These are phyloP conservation scores for Lecanoromycetidae sp. DNA, from an alignment of 2,329 filamentous ascomycete genomes.

Conservation along the genomic window DNA sequence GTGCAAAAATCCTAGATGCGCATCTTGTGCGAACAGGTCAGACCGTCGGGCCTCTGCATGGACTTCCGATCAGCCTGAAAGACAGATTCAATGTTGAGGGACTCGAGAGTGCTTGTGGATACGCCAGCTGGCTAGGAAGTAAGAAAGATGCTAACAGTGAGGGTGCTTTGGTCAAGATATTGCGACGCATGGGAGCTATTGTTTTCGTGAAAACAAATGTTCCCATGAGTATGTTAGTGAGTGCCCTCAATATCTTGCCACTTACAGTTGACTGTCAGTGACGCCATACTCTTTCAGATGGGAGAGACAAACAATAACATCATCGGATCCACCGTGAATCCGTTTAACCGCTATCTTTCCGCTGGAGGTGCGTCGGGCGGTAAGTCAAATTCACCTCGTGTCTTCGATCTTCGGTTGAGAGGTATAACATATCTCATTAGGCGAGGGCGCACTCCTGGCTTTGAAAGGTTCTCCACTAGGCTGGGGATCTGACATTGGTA, in stretches of 20 bases:
- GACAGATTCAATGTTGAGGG: background rate
- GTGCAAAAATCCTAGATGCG: conserved; percentile 16
- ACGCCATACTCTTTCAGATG: too few species aligned
- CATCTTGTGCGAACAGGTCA: conserved; percentile 17
- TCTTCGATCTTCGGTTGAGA: background rate
- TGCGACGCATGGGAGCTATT: conserved; percentile 11
- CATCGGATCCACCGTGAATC: conserved; percentile 27
- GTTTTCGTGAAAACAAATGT: conserved; percentile 14
- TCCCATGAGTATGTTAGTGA: background rate
- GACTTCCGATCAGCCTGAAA: background rate
- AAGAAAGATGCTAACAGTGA: background rate
- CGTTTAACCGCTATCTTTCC: conserved; percentile 25
- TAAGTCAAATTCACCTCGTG: background rate
- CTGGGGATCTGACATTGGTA: conserved; percentile 25
- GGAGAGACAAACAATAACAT: conserved; percentile 28
- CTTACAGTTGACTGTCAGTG: too few species aligned
- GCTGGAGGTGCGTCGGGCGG: conserved; percentile 28
- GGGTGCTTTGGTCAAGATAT: conserved; percentile 21
- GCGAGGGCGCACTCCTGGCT: conserved; percentile 25
- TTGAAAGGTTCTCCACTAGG: conserved; percentile 24
- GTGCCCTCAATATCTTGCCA: too few species aligned
- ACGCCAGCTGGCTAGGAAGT: conserved; percentile 25
- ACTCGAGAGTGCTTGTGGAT: conserved; percentile 21
- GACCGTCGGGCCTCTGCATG: background rate
- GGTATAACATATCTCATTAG: conserved; percentile 15